A percentile compares a stretch with the other conserved stretches of the same genome.
Conservation (phyloP, 2,329 filamentous ascomycete genomes). For the Pestalotiopsis sp. region DNA sequence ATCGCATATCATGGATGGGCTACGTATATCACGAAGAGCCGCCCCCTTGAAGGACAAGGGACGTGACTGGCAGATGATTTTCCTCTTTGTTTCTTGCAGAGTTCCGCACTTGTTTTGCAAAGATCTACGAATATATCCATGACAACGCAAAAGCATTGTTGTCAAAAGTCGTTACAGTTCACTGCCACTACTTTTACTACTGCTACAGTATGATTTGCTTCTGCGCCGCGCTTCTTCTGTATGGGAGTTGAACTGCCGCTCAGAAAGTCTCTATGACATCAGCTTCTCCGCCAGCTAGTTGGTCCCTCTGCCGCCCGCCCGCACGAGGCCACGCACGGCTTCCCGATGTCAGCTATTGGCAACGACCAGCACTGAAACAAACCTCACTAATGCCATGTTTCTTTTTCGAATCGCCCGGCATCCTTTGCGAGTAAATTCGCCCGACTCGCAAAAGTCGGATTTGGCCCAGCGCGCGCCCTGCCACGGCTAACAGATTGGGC, state of each 20-base stretch:
- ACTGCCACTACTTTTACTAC: neutral
- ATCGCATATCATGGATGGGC: conserved; percentile 4
- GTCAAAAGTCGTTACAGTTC: neutral
- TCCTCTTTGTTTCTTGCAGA: neutral
- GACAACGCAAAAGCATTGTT: neutral
- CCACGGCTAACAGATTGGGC: neutral
- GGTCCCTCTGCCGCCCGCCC: neutral
- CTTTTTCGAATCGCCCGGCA: neutral
- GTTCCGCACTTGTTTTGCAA: neutral
- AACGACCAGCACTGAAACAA: neutral
- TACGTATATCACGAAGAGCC: conserved; percentile 2
- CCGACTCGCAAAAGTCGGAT: neutral
- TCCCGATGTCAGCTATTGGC: neutral
- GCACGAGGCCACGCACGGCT: neutral
- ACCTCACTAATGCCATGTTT: neutral
- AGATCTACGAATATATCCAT: neutral
- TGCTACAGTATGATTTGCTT: neutral
- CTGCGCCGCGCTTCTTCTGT: neutral
- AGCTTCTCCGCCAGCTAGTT: neutral
- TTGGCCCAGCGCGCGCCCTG: neutral
- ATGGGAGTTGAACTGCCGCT: neutral
- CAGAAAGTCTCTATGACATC: neutral
- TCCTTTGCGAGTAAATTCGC: neutral
- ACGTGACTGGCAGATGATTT: neutral
- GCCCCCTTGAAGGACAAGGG: neutral